Base-by-base conservation (phyloP, 331 rosid species). In the Spiraea crenata region DNA sequence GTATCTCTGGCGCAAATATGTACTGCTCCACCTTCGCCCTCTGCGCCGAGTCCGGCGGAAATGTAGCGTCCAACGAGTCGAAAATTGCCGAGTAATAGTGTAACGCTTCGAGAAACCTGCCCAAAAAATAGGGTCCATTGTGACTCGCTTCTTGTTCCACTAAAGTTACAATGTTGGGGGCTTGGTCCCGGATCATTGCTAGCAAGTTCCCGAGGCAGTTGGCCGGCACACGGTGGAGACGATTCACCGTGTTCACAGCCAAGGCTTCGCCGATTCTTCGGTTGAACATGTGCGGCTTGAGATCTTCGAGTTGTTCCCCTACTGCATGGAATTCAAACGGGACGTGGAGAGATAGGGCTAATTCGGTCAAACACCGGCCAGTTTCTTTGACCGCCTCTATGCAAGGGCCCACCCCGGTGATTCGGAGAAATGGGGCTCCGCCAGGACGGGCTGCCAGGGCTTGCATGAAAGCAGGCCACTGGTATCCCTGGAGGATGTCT, bases 401-500 rank as follows among this genome's bases (percentile, higher is more conserved):
- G 62, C 62, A 69, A 0, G 86, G 74, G 9, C 92, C 96, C 0
- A 90, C 88, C 0, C 97, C 95, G 0, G 98, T 93, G 16, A 93
- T 93, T 0, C 92, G 73, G 9, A 90, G 93, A n/a, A 89, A 90
- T 0, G 97, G 96, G 0, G 96, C 85, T 0, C 92, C 89, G 0
- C 79, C 60, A 0, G 91, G 83, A 1, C 95, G 82, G 3, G 98
- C 98, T 0, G 97, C 92, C 0, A 93, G 51, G 73, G 98, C 98
- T 65, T 93, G 97, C 97, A 87, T 93, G 81, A 90, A 93, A 4
- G 98, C 96, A 0, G 95, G 98, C 97, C 96, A 90, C 37, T 93
- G 98, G 34, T 93, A 93, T 6, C 98, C 98, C 57, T 93, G 96
- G 49, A 87, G 92, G 68, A 93, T 90, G n/a, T 93, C 92, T 0